A percentile compares a stretch with the other conserved stretches of the same genome.
phyloP scores from a whole-genome alignment of 192 early-diverging fungal genomes.

The Cetraspora pellucida region DNA sequence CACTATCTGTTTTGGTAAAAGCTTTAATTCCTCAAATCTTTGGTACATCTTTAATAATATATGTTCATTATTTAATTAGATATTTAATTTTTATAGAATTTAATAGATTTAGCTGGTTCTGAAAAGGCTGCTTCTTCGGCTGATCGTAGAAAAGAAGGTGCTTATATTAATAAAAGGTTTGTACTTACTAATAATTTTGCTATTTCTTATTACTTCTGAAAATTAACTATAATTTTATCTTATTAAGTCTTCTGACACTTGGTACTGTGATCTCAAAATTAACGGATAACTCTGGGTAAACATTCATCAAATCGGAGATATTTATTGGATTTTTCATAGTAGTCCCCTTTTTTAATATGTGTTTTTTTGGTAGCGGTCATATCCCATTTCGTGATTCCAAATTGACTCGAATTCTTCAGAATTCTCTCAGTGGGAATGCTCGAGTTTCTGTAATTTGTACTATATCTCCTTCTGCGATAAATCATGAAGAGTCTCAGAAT shows the following conservation, averaged over 20 bases:
- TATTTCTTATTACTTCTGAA: background rate
- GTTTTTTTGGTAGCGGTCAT: conserved; percentile 55
- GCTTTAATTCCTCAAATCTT: background rate
- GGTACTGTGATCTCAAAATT: conserved; percentile 93
- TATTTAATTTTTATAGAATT: conserved; percentile 54
- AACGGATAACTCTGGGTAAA: conserved; percentile 67
- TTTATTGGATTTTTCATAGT: no score
- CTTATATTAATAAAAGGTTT: conserved; percentile 86
- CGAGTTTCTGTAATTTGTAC: conserved; percentile 91
- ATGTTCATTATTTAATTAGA: background rate
- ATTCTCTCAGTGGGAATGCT: conserved; percentile 89
- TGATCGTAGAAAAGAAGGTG: conserved; percentile 93
- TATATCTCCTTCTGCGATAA: conserved; percentile 75
- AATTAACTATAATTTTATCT: background rate
- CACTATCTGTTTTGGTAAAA: conserved; percentile 21
- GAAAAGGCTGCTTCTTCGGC: conserved; percentile 88
- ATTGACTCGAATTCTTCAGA: conserved; percentile 90
- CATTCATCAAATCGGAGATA: no score
- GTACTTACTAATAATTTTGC: background rate
- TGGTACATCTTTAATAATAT: background rate
- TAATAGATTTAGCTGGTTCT: conserved; percentile 96
- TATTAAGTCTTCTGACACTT: conserved; percentile 67
- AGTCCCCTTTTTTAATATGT: no score
- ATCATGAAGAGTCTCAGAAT: conserved; percentile 85
- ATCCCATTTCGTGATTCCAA: conserved; percentile 98